Evolutionary conservation across 2,329 filamentous ascomycete genomes (phyloP).

Genomic region (Amylocarpus encephaloides): DNA sequence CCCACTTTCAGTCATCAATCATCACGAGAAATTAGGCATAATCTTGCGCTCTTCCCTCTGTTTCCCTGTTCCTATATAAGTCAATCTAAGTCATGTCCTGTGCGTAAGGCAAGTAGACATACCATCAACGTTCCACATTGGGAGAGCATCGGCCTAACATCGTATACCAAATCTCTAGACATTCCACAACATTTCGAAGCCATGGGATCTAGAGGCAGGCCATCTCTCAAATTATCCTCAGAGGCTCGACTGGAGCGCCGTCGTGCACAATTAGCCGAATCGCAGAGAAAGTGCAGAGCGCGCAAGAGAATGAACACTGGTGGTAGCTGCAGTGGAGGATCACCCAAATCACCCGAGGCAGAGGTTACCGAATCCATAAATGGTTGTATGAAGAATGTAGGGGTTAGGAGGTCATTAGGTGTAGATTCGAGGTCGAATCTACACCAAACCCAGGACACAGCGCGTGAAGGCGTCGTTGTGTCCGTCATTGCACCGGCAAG

Average conservation of each 20-base stretch:
- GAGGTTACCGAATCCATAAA: background rate
- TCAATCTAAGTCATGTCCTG: too few relatives aligned
- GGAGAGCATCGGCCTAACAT: too few relatives aligned
- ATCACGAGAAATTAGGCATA: too few relatives aligned
- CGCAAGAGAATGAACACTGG: background rate
- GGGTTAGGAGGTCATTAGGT: background rate
- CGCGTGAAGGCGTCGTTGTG: background rate
- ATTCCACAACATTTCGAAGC: too few relatives aligned
- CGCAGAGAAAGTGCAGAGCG: slow-evolving; percentile 5
- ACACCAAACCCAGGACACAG: background rate
- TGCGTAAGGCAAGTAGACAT: too few relatives aligned
- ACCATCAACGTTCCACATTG: too few relatives aligned
- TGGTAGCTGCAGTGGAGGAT: background rate
- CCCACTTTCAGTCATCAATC: too few relatives aligned
- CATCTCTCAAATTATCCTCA: slow-evolving; percentile 4
- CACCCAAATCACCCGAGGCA: background rate
- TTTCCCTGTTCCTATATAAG: too few relatives aligned
- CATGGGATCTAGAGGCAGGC: slow-evolving; percentile 3
- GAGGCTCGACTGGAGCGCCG: slow-evolving; percentile 3
- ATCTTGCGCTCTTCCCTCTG: too few relatives aligned
- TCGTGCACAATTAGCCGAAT: slow-evolving; percentile 3
- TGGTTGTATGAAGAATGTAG: background rate
- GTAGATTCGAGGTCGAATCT: background rate
- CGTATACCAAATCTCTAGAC: too few relatives aligned
- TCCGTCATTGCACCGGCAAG: slow-evolving; percentile 5